A percentile compares a stretch with the other conserved stretches of the same genome.
These are phyloP conservation scores for Eudorina sp. DNA, from an alignment of 139 green algal genomes.

Conservation along the genomic window DNA sequence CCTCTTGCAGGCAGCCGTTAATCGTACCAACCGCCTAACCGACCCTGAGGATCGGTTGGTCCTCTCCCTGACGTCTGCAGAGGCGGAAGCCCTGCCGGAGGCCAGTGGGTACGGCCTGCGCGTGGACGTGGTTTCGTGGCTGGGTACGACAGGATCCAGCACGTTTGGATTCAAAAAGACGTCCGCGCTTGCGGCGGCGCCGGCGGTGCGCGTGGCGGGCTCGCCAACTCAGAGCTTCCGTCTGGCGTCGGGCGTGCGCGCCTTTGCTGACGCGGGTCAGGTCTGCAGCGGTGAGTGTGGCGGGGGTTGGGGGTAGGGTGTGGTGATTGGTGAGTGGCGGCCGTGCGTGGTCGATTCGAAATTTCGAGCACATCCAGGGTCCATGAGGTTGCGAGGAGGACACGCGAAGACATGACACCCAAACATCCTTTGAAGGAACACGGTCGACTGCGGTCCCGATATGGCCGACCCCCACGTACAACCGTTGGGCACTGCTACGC, in stretches of 20 bases:
- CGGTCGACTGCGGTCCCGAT: too few species aligned
- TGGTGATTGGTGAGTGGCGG: too few species aligned
- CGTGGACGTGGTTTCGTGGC: slow-evolving; percentile 2
- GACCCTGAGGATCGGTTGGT: neutral
- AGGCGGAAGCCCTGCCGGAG: neutral
- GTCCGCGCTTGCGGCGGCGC: neutral
- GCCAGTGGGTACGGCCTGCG: neutral
- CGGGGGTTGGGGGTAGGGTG: too few species aligned
- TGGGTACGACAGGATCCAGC: slow-evolving; percentile 4
- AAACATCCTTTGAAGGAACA: too few species aligned
- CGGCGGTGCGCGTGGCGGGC: neutral
- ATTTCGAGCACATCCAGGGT: too few species aligned
- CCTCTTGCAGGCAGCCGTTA: neutral
- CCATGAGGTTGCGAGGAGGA: too few species aligned
- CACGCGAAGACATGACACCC: too few species aligned
- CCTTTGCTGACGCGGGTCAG: neutral
- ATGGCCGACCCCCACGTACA: too few species aligned
- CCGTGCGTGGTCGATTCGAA: too few species aligned
- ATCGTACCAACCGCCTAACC: neutral
- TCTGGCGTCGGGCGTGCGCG: neutral
- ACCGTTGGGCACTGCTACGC: too few species aligned
- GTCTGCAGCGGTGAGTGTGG: neutral
- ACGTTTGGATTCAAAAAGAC: neutral
- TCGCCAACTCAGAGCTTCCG: neutral
- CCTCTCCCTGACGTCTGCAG: neutral